Evolutionary conservation across 2,329 filamentous ascomycete species (phyloP).

Genomic region (Alternaria brassicae): DNA sequence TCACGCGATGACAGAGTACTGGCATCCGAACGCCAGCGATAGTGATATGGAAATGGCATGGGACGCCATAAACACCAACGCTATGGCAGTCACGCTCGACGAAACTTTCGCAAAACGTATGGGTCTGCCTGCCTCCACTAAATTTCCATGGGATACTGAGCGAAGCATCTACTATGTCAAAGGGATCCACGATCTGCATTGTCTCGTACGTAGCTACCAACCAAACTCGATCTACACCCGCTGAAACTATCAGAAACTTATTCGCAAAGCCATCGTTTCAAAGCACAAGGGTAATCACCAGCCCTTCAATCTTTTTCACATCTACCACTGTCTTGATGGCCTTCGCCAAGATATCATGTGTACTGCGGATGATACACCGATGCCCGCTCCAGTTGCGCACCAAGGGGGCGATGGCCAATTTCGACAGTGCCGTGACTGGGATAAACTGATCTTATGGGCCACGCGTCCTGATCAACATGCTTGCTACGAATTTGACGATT

Average conservation of each 20-base stretch:
- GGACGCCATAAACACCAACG: slow-evolving; percentile 44
- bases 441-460: slow-evolving; percentile 44
- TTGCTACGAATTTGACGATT: slow-evolving; percentile 45
- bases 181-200: slow-evolving; percentile 46
- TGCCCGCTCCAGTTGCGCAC: slow-evolving; percentile 36
- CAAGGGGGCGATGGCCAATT: slow-evolving; percentile 40
- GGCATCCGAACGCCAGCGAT: slow-evolving; percentile 39
- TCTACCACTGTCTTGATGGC: slow-evolving; percentile 45
- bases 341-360: slow-evolving; percentile 48
- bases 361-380: slow-evolving; percentile 46
- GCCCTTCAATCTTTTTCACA: slow-evolving; percentile 36
- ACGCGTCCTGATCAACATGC: slow-evolving; percentile 40
- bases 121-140: slow-evolving; percentile 36
- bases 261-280: slow-evolving; percentile 45
- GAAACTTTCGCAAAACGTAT: slow-evolving; percentile 33
- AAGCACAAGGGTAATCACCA: slow-evolving; percentile 34
- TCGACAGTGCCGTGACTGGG: slow-evolving; percentile 44
- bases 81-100: slow-evolving; percentile 43
- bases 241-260: slow-evolving; percentile 36
- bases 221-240: neutral
- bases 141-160: slow-evolving; percentile 48
- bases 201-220: slow-evolving; percentile 29
- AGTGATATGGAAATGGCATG: slow-evolving; percentile 41
- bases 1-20: slow-evolving; percentile 39
- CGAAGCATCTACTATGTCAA: slow-evolving; percentile 47